A percentile compares a stretch with the other conserved stretches of the same genome.
Conservation (phyloP, 78 protist species). For the Monocercomonoides exilis region DNA sequence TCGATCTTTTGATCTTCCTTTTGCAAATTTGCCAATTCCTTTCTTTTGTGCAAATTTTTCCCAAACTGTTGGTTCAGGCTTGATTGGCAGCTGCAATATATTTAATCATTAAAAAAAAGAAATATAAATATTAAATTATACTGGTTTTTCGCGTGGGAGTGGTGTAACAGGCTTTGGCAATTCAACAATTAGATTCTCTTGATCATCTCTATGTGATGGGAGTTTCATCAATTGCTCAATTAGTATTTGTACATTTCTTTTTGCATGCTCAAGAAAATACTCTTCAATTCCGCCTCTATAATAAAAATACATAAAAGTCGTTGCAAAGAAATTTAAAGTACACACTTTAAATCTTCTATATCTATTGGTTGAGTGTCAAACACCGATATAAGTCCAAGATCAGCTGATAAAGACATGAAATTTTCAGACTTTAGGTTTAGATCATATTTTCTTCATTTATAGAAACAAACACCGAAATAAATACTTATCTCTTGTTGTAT, state of each 20-base stretch:
- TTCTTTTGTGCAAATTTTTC: neutral
- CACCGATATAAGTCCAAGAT: too few relatives aligned
- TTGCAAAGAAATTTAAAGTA: too few relatives aligned
- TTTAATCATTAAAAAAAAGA: too few relatives aligned
- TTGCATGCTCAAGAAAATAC: neutral
- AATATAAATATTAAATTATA: neutral
- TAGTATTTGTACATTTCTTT: neutral
- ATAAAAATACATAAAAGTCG: too few relatives aligned
- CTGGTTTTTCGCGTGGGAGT: neutral
- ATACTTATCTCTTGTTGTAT: too few relatives aligned
- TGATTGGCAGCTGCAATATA: neutral
- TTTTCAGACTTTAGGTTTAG: too few relatives aligned
- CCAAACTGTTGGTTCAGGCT: neutral
- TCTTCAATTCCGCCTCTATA: neutral
- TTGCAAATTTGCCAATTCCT: neutral
- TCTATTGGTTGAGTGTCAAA: too few relatives aligned
- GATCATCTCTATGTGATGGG: neutral
- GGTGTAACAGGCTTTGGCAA: neutral
- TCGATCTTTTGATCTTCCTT: neutral
- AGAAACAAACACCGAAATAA: too few relatives aligned
- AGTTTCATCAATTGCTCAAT: neutral
- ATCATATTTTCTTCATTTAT: too few relatives aligned
- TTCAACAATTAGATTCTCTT: neutral
- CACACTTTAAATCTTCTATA: too few relatives aligned
- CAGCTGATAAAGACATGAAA: too few relatives aligned